phyloP scores from a whole-genome alignment of 192 early-diverging fungal genomes.

The Allomyces javanicus region DNA sequence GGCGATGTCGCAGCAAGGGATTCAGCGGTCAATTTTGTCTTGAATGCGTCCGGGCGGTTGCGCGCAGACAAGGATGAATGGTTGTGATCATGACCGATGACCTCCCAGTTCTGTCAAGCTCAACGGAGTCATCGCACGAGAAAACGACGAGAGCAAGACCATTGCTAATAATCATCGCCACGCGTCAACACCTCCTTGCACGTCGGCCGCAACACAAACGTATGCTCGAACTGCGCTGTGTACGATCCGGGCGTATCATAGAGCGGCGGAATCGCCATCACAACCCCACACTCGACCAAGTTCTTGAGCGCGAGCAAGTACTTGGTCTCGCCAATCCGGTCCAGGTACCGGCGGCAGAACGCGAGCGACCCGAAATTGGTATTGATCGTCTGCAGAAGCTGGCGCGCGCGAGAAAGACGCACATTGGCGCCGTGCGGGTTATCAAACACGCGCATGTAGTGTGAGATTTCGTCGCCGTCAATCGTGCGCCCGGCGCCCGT shows the following conservation, averaged over 20 bases:
- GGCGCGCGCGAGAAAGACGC: slow-evolving; percentile 51
- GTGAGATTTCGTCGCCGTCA: slow-evolving; percentile 78
- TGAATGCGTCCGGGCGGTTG: too few relatives aligned
- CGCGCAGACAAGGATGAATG: too few relatives aligned
- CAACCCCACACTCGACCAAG: slow-evolving; percentile 63
- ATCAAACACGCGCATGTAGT: slow-evolving; percentile 57
- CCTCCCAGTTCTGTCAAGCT: too few relatives aligned
- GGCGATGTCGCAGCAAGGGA: too few relatives aligned
- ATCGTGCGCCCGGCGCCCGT: slow-evolving; percentile 76
- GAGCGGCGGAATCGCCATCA: slow-evolving; percentile 75
- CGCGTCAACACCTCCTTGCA: slow-evolving; percentile 65
- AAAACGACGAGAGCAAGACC: too few relatives aligned
- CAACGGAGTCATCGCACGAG: too few relatives aligned
- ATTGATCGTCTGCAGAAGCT: slow-evolving; percentile 57
- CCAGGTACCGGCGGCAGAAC: slow-evolving; percentile 88
- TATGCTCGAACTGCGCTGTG: slow-evolving; percentile 96
- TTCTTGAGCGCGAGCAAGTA: slow-evolving; percentile 69
- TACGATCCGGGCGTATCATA: slow-evolving; percentile 64
- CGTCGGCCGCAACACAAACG: slow-evolving; percentile 71
- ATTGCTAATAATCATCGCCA: slow-evolving; percentile 43
- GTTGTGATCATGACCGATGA: too few relatives aligned
- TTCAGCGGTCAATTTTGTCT: too few relatives aligned
- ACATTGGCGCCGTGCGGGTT: slow-evolving; percentile 17
- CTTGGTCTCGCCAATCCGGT: slow-evolving; percentile 81
- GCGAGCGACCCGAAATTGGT: slow-evolving; percentile 83